phyloP scores from a whole-genome alignment of 352 stramenopile genomes.

The Phytophthora sp. region DNA sequence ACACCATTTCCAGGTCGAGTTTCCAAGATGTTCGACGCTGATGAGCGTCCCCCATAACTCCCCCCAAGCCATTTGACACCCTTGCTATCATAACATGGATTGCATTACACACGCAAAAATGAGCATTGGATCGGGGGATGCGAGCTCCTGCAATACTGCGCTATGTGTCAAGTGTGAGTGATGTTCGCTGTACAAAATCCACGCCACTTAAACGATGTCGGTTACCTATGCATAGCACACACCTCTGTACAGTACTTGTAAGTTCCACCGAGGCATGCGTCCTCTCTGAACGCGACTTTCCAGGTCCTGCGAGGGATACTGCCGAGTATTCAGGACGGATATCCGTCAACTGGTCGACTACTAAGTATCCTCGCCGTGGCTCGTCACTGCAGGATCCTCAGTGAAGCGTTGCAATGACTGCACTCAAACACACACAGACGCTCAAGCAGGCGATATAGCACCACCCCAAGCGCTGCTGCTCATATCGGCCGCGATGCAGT shows the following conservation, averaged over 20 bases:
- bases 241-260: too few species aligned
- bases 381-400: constrained; percentile 6
- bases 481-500: not conserved
- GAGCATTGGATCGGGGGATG: constrained; percentile 1
- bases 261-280: not conserved
- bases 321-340: constrained; percentile 22
- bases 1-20: too few species aligned
- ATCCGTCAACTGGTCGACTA: constrained; percentile 5
- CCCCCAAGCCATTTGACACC: too few species aligned
- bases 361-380: constrained; percentile 13
- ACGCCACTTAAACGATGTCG: too few species aligned
- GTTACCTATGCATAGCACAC: too few species aligned
- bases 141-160: constrained; percentile 22
- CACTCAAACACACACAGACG: not conserved
- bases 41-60: too few species aligned
- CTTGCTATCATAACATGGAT: constrained; percentile 17
- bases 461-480: constrained; percentile 11
- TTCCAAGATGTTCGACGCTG: too few species aligned
- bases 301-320: constrained; percentile 19
- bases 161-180: constrained; percentile 12
- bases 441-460: not conserved
- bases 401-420: constrained; percentile 2
- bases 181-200: constrained; percentile 23
- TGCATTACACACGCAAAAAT: constrained; percentile 17
- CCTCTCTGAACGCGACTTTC: constrained; percentile 8